Conservation (phyloP, 495 filamentous ascomycete species). For the Cercophora samala region DNA sequence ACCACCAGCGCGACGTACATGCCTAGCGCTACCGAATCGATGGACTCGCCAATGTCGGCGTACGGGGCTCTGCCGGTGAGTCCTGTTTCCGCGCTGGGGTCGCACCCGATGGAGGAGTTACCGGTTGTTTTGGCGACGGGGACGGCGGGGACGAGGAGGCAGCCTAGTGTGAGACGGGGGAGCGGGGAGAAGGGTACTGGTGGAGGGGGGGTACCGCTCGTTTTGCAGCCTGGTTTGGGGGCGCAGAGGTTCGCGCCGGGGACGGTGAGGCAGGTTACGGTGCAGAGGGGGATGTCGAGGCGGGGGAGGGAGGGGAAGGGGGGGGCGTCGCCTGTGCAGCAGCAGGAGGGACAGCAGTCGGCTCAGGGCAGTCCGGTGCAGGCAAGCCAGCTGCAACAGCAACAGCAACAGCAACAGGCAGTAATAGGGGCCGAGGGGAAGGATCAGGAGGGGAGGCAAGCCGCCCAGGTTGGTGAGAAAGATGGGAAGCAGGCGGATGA, state of each 20-base stretch:
- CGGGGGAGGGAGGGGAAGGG: background rate
- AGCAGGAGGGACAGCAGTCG: background rate
- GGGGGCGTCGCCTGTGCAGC: background rate
- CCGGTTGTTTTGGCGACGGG: background rate
- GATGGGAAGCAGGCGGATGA: background rate
- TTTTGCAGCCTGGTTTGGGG: slow-evolving; percentile 21
- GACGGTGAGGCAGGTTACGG: slow-evolving; percentile 11
- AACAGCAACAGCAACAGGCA: background rate
- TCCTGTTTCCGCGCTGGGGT: slow-evolving; percentile 14
- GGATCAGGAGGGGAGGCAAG: background rate
- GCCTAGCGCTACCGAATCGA: background rate
- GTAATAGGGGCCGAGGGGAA: background rate
- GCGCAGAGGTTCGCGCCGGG: slow-evolving; percentile 4
- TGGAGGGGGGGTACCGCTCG: slow-evolving; percentile 16
- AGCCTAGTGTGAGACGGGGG: background rate
- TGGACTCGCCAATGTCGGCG: slow-evolving; percentile 15
- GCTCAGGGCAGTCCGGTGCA: background rate
- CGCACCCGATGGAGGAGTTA: slow-evolving; percentile 10
- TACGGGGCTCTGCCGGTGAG: slow-evolving; percentile 16
- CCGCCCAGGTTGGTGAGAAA: background rate
- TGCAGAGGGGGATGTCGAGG: slow-evolving; percentile 8
- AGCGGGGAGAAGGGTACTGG: background rate
- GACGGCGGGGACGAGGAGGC: background rate
- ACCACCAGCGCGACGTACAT: background rate
- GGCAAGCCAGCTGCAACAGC: background rate